A percentile compares a stretch with the other conserved stretches of the same genome.
phyloP scores from a whole-genome alignment of 768 basidiomycete species.

The Lepiota subincarnata region DNA sequence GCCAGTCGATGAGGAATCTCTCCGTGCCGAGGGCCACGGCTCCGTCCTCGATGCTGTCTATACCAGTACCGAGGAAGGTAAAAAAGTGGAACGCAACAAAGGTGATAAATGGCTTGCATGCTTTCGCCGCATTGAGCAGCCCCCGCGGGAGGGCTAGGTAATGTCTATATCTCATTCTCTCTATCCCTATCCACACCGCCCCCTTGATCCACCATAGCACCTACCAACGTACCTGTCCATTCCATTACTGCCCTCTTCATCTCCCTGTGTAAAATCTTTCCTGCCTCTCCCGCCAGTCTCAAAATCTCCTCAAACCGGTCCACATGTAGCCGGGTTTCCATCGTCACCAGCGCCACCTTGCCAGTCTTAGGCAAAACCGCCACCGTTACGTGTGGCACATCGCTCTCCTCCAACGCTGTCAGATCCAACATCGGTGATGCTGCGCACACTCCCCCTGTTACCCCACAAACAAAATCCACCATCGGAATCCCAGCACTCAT shows the following conservation, averaged over 20 bases:
- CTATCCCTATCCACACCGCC: slow-evolving; percentile 28
- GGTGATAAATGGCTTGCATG: slow-evolving; percentile 93
- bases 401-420: slow-evolving; percentile 84
- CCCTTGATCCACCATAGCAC: slow-evolving; percentile 24
- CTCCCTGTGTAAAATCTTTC: slow-evolving; percentile 73
- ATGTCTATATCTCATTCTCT: slow-evolving; percentile 29
- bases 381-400: slow-evolving; percentile 83
- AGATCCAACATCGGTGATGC: slow-evolving; percentile 83
- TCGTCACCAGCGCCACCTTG: slow-evolving; percentile 81
- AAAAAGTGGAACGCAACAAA: slow-evolving; percentile 89
- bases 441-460: slow-evolving; percentile 84
- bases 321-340: slow-evolving; percentile 93
- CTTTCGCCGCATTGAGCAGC: slow-evolving; percentile 59
- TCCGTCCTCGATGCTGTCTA: slow-evolving; percentile 79
- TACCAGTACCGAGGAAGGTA: slow-evolving; percentile 91
- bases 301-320: slow-evolving; percentile 92
- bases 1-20: slow-evolving; percentile 64
- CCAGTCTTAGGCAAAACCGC: slow-evolving; percentile 87
- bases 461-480: slow-evolving; percentile 85
- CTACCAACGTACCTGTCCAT: slow-evolving; percentile 57
- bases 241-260: slow-evolving; percentile 72
- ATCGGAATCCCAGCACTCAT: slow-evolving; percentile 88
- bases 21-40: slow-evolving; percentile 74
- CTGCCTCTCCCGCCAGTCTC: slow-evolving; percentile 70
- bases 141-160: slow-evolving; percentile 15